These are phyloP conservation scores for Aspergillus pseudoglaucus DNA, from an alignment of 2,329 filamentous ascomycete species.

Conservation along the genomic window DNA sequence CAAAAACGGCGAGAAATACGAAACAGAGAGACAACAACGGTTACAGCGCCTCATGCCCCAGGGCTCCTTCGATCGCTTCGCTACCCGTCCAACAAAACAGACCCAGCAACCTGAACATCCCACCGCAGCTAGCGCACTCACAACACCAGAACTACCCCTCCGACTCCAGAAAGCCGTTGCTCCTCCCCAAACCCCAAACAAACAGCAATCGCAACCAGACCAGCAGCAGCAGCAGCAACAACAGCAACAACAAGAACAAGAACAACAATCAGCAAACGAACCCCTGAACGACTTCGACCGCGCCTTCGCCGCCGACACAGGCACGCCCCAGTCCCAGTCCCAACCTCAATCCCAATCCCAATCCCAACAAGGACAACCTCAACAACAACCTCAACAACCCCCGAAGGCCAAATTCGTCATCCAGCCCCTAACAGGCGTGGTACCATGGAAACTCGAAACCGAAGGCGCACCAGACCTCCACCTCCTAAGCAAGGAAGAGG, in stretches of 20 bases:
- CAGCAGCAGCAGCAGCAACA: not conserved
- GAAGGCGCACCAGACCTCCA: conserved; percentile 75
- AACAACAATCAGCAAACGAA: conserved; percentile 23
- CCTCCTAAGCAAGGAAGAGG: conserved; percentile 75
- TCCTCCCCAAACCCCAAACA: not conserved
- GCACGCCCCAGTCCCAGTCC: conserved; percentile 30
- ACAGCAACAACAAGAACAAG: conserved; percentile 14
- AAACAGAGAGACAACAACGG: conserved; percentile 74
- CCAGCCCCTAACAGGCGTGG: conserved; percentile 41
- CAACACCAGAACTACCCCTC: conserved; percentile 70
- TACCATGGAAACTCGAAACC: conserved; percentile 58
- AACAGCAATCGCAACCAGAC: not conserved
- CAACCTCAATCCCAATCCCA: not conserved
- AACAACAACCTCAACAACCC: conserved; percentile 8
- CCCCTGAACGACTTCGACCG: conserved; percentile 49
- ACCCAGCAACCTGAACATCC: conserved; percentile 62
- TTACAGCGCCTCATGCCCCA: conserved; percentile 61
- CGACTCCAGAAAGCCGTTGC: conserved; percentile 45
- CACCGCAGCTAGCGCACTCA: conserved; percentile 66
- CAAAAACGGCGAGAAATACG: conserved; percentile 82
- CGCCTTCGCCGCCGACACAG: conserved; percentile 44
- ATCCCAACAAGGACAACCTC: not conserved
- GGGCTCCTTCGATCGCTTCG: conserved; percentile 79
- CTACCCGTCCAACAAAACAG: conserved; percentile 62
- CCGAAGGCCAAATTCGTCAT: conserved; percentile 48